These are phyloP conservation scores for Ogataea angusta DNA, from an alignment of 805 yeast genomes.

Conservation along the genomic window DNA sequence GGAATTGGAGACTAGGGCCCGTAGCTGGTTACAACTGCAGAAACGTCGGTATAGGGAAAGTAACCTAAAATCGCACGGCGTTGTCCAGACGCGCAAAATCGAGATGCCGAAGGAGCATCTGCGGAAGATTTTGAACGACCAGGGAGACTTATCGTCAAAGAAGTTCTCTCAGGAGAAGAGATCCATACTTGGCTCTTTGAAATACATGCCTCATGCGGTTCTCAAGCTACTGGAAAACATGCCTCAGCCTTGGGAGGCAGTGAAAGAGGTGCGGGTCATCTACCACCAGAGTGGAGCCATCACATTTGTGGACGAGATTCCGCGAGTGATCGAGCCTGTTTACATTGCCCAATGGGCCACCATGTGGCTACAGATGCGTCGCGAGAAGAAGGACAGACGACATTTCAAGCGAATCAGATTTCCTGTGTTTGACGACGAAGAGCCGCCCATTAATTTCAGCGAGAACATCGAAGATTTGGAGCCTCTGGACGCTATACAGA, in stretches of 20 bases:
- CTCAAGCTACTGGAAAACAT: slow-evolving; percentile 86
- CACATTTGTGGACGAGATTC: slow-evolving; percentile 89
- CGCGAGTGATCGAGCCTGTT: slow-evolving; percentile 88
- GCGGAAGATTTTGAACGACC: slow-evolving; percentile 76
- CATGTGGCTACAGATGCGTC: slow-evolving; percentile 87
- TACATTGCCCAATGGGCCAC: slow-evolving; percentile 96
- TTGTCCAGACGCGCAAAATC: slow-evolving; percentile 57
- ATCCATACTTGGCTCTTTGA: slow-evolving; percentile 84
- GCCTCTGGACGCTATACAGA: slow-evolving; percentile 64
- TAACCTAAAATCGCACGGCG: slow-evolving; percentile 37
- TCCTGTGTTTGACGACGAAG: slow-evolving; percentile 98
- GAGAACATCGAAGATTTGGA: slow-evolving; percentile 74
- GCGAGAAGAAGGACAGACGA: slow-evolving; percentile 86
- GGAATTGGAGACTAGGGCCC: slow-evolving; percentile 41
- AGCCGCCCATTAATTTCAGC: slow-evolving; percentile 83
- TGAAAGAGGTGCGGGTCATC: slow-evolving; percentile 79
- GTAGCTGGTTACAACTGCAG: slow-evolving; percentile 63
- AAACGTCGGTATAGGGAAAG: slow-evolving; percentile 49
- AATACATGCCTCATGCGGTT: slow-evolving; percentile 94
- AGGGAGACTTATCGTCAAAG: slow-evolving; percentile 79
- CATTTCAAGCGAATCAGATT: slow-evolving; percentile 90
- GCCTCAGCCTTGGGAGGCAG: slow-evolving; percentile 98
- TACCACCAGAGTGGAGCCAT: slow-evolving; percentile 93
- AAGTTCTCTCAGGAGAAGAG: slow-evolving; percentile 81
- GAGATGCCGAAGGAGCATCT: slow-evolving; percentile 95